These are phyloP conservation scores for Arthrinium phaeospermum DNA, from an alignment of 2,329 filamentous ascomycete species.

Conservation along the genomic window DNA sequence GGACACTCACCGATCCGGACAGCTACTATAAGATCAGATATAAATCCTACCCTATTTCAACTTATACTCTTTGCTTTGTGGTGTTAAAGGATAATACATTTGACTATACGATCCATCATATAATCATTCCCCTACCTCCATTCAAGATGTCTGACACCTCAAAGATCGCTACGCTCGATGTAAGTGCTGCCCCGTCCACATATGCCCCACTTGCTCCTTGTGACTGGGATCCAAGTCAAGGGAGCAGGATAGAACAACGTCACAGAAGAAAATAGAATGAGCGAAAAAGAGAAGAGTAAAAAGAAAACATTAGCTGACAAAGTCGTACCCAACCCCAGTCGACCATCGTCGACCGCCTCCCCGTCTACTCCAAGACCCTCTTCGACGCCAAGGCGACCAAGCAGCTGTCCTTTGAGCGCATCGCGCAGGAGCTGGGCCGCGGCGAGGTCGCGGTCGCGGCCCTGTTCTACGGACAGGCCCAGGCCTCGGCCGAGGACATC, in stretches of 20 bases:
- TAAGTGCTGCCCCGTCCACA: background rate
- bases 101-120: background rate
- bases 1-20: background rate
- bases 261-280: background rate
- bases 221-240: background rate
- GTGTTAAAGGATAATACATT: background rate
- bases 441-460: slow-evolving; percentile 86
- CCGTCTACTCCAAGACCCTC: slow-evolving; percentile 72
- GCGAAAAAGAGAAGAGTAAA: background rate
- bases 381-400: slow-evolving; percentile 81
- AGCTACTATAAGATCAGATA: background rate
- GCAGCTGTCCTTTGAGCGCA: slow-evolving; percentile 78
- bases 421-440: slow-evolving; percentile 75
- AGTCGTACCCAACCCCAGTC: slow-evolving; percentile 48
- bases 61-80: background rate
- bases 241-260: background rate
- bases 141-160: slow-evolving; percentile 31
- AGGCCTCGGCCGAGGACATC: slow-evolving; percentile 71
- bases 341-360: slow-evolving; percentile 71
- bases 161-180: slow-evolving; percentile 20
- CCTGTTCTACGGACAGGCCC: slow-evolving; percentile 88
- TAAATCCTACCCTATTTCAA: slow-evolving; percentile 7
- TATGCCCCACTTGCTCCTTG: background rate
- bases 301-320: background rate
- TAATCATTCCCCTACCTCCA: background rate